Conservation (phyloP, 164 flowering plant genomes). For the Macadamia tetraphylla region DNA sequence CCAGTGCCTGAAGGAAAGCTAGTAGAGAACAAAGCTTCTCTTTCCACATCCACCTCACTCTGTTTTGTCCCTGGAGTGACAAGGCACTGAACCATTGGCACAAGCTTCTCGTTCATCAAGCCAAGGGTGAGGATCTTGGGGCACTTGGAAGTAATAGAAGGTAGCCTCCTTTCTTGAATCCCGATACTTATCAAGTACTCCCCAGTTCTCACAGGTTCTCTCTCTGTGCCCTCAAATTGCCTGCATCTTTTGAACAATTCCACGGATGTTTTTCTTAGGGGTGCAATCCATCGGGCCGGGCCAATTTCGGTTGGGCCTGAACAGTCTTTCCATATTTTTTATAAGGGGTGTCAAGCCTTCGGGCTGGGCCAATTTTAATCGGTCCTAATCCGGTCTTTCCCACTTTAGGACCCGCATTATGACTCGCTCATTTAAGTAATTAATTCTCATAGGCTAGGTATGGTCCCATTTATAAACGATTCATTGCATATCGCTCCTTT, state of each 20-base stretch:
- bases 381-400: too few species aligned
- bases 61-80: conserved; percentile 63
- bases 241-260: conserved; percentile 73
- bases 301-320: too few species aligned
- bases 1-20: conserved; percentile 80
- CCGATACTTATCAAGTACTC: conserved; percentile 73
- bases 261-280: conserved; percentile 41
- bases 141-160: conserved; percentile 63
- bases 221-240: conserved; percentile 54
- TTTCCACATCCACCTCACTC: conserved; percentile 65
- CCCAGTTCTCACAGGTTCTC: conserved; percentile 73
- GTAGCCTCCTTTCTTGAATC: conserved; percentile 76
- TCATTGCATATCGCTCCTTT: too few species aligned
- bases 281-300: too few species aligned
- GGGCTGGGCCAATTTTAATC: too few species aligned
- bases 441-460: too few species aligned
- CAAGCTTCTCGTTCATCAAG: conserved; percentile 66
- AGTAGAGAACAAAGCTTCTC: conserved; percentile 92
- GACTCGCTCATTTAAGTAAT: too few species aligned
- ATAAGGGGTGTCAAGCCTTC: too few species aligned
- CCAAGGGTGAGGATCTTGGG: conserved; percentile 76
- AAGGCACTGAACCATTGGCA: conserved; percentile 85
- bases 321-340: too few species aligned
- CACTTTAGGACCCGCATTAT: too few species aligned
- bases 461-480: too few species aligned